Evolutionary conservation across 768 basidiomycete species (phyloP).

Genomic region (Russula emetica): DNA sequence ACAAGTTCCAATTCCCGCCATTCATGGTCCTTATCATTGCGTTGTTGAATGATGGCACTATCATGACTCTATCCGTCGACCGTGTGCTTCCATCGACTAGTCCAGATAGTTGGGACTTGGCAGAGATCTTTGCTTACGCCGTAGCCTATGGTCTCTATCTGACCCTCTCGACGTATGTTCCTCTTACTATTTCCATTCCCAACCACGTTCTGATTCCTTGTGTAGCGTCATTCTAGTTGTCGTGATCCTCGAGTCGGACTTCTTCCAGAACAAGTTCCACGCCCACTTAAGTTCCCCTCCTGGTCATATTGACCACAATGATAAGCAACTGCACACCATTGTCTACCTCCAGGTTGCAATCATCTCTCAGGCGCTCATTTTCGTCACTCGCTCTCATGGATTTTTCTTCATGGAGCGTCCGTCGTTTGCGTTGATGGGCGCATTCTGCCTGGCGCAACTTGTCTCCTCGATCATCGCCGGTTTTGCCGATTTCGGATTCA

Average conservation of each 20-base stretch:
- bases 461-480: conserved; percentile 94
- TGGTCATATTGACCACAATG: conserved; percentile 46
- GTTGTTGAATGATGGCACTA: conserved; percentile 95
- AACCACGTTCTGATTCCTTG: conserved; percentile 15
- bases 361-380: conserved; percentile 97
- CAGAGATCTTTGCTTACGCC: conserved; percentile 95
- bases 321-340: conserved; percentile 79
- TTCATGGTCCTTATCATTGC: conserved; percentile 99
- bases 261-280: conserved; percentile 86
- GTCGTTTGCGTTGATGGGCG: conserved; percentile 79
- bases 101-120: conserved; percentile 93
- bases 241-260: conserved; percentile 79
- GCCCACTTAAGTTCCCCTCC: conserved; percentile 47
- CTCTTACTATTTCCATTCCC: conserved; percentile 16
- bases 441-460: conserved; percentile 92
- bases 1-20: conserved; percentile 98
- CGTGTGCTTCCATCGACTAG: conserved; percentile 90
- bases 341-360: conserved; percentile 97
- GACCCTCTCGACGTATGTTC: conserved; percentile 79
- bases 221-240: conserved; percentile 69
- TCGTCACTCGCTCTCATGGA: conserved; percentile 89
- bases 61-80: conserved; percentile 97
- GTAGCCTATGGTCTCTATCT: conserved; percentile 94
- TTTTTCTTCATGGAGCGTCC: conserved; percentile 98
- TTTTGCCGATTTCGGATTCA: conserved; percentile 94